These are phyloP conservation scores for Paracoccidioides lutzii DNA, from an alignment of 2,329 filamentous ascomycete genomes.

Conservation along the genomic window DNA sequence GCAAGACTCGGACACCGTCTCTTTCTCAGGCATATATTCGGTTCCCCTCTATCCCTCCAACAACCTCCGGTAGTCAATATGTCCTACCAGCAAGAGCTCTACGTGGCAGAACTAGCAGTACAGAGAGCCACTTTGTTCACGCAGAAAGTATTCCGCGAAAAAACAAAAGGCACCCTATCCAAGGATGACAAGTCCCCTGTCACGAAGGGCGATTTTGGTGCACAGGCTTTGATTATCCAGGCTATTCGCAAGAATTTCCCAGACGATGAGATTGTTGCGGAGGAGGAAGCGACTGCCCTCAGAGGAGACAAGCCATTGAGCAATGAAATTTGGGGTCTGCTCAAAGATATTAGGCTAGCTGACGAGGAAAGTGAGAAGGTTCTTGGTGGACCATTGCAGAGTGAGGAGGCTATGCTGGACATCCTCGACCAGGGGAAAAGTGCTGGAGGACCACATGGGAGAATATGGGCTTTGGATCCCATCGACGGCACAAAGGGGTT, in stretches of 20 bases:
- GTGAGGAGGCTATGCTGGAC: conserved; percentile 48
- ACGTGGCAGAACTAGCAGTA: conserved; percentile 75
- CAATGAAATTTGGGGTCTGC: conserved; percentile 71
- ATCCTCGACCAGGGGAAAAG: conserved; percentile 44
- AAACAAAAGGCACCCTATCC: conserved; percentile 83
- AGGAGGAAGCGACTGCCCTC: conserved; percentile 79
- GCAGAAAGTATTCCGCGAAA: conserved; percentile 68
- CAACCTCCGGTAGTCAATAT: conserved; percentile 20
- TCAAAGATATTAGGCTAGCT: conserved; percentile 56
- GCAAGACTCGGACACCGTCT: conserved; percentile 27
- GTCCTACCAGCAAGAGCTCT: conserved; percentile 62
- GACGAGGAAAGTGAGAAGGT: conserved; percentile 52
- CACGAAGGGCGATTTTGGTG: conserved; percentile 95
- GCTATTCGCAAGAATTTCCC: conserved; percentile 86
- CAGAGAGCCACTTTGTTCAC: conserved; percentile 68
- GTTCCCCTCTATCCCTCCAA: conserved; percentile 11
- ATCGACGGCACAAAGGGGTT: conserved; percentile 98
- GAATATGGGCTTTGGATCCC: conserved; percentile 93
- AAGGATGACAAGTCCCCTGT: conserved; percentile 96
- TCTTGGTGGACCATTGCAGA: conserved; percentile 56
- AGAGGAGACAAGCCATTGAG: conserved; percentile 57
- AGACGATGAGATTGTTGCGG: conserved; percentile 77
- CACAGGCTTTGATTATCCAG: conserved; percentile 88
- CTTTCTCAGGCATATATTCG: conserved; percentile 20
- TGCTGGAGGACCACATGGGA: conserved; percentile 27